These are phyloP conservation scores for Apiospora kogelbergensis DNA, from an alignment of 2,329 filamentous ascomycete species.

Conservation along the genomic window DNA sequence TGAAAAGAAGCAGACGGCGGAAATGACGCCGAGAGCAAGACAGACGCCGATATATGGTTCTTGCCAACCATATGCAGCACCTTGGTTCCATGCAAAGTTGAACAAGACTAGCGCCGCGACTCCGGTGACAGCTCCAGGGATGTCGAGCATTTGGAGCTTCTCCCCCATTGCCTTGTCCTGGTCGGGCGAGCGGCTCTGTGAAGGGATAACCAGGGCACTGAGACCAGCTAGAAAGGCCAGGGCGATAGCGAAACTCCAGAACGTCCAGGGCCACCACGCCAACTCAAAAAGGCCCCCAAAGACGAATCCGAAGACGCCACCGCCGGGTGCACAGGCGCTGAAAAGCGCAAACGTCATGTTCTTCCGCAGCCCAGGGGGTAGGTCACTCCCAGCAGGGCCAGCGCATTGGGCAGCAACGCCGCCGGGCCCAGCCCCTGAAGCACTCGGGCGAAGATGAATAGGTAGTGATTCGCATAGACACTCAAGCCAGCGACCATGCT, in stretches of 20 bases:
- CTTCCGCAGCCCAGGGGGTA: constrained; percentile 41
- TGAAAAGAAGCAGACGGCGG: constrained; percentile 50
- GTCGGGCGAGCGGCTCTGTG: constrained; percentile 2
- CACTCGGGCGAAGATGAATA: constrained; percentile 48
- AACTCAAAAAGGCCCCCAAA: constrained; percentile 28
- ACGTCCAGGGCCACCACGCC: constrained; percentile 33
- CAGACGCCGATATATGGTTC: constrained; percentile 48
- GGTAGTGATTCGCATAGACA: constrained; percentile 26
- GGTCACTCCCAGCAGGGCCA: constrained; percentile 54
- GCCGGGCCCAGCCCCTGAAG: constrained; percentile 56
- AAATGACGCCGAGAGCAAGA: constrained; percentile 50
- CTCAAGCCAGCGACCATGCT: constrained; percentile 38
- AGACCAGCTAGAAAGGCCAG: constrained; percentile 25
- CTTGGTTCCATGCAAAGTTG: constrained; percentile 63
- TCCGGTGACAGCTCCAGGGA: constrained; percentile 33
- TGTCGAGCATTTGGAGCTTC: constrained; percentile 24
- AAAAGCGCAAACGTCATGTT: constrained; percentile 36
- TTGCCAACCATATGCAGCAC: constrained; percentile 51
- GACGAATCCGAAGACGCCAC: constrained; percentile 30
- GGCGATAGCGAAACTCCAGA: constrained; percentile 27
- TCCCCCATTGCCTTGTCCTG: constrained; percentile 8
- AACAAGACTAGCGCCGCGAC: constrained; percentile 52
- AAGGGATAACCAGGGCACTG: constrained; percentile 19
- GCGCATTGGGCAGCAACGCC: constrained; percentile 54
- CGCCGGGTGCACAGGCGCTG: constrained; percentile 34